These are phyloP conservation scores for Alternaria conjuncta DNA, from an alignment of 2,329 filamentous ascomycete genomes.

Conservation along the genomic window DNA sequence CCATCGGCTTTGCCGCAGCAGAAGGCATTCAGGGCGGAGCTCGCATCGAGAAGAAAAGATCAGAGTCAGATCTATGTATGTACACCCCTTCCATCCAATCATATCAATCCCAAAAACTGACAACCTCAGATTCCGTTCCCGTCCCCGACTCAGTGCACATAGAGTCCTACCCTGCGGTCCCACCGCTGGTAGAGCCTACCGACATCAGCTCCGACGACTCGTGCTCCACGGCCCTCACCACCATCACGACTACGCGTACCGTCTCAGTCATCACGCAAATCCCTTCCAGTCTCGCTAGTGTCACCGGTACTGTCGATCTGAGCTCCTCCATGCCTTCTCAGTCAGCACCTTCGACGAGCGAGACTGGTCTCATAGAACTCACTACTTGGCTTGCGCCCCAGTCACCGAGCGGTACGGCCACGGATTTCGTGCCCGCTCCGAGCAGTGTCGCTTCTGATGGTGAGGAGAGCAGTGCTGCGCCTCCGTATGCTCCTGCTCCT, in stretches of 20 bases:
- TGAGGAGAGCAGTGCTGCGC: background rate
- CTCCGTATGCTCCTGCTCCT: conserved; percentile 17
- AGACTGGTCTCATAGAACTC: background rate
- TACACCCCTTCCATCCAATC: background rate
- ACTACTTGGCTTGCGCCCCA: background rate
- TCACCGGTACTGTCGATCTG: background rate
- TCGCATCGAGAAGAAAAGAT: background rate
- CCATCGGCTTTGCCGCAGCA: conserved; percentile 43
- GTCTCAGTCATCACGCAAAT: background rate
- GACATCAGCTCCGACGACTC: background rate
- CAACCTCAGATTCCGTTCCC: background rate
- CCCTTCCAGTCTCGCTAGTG: background rate
- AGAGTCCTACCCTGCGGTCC: background rate
- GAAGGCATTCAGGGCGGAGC: conserved; percentile 44
- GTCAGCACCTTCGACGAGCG: background rate
- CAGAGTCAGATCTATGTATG: conserved; percentile 41
- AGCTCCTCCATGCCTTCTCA: background rate
- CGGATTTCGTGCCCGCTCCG: background rate
- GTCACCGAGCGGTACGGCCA: background rate
- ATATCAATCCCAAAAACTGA: background rate
- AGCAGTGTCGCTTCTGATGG: background rate
- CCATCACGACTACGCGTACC: background rate
- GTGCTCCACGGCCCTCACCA: background rate
- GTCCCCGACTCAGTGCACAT: background rate
- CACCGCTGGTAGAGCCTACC: background rate